Conservation (phyloP, 1,139 yeast genomes). For the Saccharomyces uvarum region DNA sequence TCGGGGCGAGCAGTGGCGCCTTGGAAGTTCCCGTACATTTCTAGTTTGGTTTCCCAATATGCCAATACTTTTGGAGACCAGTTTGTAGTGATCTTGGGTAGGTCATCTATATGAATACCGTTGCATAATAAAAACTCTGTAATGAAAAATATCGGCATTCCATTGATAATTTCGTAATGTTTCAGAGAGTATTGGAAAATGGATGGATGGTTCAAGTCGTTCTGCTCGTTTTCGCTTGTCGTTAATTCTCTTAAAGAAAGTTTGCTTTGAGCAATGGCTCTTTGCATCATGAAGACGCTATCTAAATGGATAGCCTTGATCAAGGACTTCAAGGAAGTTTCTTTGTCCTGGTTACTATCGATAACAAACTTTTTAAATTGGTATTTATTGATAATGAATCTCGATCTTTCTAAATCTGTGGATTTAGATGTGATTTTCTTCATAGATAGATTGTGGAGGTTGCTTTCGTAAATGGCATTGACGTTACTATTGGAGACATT, state of each 20-base stretch:
- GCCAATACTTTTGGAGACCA: constrained; percentile 18
- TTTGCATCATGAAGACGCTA: constrained; percentile 41
- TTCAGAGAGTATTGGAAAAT: constrained; percentile 57
- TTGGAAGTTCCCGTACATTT: constrained; percentile 22
- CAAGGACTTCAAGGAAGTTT: constrained; percentile 25
- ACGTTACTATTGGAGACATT: constrained; percentile 61
- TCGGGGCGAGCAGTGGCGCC: background rate
- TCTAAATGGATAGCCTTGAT: constrained; percentile 46
- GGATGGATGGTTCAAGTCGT: constrained; percentile 33
- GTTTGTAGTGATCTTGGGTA: constrained; percentile 9
- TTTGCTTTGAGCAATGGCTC: constrained; percentile 45
- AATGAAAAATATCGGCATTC: constrained; percentile 48
- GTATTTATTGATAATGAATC: constrained; percentile 49
- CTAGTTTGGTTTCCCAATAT: constrained; percentile 46
- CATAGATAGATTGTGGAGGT: constrained; percentile 20
- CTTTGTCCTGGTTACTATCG: constrained; percentile 8
- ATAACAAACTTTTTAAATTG: constrained; percentile 35
- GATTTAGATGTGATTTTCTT: constrained; percentile 30
- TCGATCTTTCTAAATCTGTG: constrained; percentile 33
- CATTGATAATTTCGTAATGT: constrained; percentile 35
- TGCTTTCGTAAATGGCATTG: constrained; percentile 49
- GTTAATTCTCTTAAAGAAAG: constrained; percentile 30
- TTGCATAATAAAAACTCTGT: constrained; percentile 68
- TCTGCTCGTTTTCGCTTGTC: constrained; percentile 15
- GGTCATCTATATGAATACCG: constrained; percentile 37